A percentile compares a stretch with the other conserved stretches of the same genome.
Conservation (phyloP, 202 grass and related monocot species). For the Panicum hallii region DNA sequence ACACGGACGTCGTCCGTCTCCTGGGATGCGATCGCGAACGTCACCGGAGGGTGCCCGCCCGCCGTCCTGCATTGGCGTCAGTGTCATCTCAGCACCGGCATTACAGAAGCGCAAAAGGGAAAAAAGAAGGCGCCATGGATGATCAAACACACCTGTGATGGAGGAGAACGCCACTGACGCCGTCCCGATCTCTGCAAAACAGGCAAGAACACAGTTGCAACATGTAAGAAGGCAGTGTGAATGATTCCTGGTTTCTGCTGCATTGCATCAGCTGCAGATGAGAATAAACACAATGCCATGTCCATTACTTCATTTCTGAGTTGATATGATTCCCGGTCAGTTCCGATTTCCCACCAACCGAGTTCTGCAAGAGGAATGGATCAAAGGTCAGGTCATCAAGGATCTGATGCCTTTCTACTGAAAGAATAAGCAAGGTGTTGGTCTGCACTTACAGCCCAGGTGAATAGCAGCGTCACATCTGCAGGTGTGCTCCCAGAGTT, state of each 20-base stretch:
- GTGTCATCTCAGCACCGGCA: not conserved
- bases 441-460: conserved; percentile 79
- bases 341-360: conserved; percentile 74
- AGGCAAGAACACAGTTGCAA: not conserved
- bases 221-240: not conserved
- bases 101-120: not conserved
- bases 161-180: conserved; percentile 83
- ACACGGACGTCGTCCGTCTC: conserved; percentile 72
- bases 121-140: not conserved
- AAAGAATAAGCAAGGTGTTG: conserved; percentile 1
- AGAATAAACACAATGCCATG: not conserved
- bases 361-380: conserved; percentile 57
- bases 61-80: conserved; percentile 61
- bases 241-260: not conserved
- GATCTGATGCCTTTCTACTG: not conserved
- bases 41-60: conserved; percentile 57
- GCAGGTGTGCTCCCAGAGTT: conserved; percentile 76
- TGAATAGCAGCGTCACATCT: conserved; percentile 88
- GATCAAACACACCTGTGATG: conserved; percentile 65
- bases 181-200: conserved; percentile 53
- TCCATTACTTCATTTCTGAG: conserved; percentile 66
- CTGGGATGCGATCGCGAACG: conserved; percentile 78
- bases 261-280: not conserved
- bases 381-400: not conserved
- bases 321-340: conserved; percentile 73